phyloP scores from a whole-genome alignment of 306 rosid genomes.

The Inga leiocalycina region DNA sequence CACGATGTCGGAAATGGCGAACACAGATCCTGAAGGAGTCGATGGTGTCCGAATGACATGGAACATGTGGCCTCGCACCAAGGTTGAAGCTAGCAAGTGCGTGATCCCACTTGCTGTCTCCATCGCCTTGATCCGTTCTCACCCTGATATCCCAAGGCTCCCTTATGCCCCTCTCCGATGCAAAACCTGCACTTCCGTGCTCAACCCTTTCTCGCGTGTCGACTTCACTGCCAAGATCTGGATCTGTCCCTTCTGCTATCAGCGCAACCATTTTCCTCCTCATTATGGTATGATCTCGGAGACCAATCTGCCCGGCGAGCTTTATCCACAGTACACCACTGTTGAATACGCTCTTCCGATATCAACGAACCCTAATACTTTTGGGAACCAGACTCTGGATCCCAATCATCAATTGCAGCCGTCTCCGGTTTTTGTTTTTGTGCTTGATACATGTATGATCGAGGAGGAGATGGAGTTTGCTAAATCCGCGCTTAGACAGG shows the following conservation, averaged over 20 bases:
- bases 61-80: conserved; percentile 91
- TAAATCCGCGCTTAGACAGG: conserved; percentile 63
- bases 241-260: conserved; percentile 93
- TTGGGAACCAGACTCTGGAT: conserved; percentile 31
- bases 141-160: conserved; percentile 73
- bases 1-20: conserved; percentile 78
- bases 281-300: conserved; percentile 78
- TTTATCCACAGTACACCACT: conserved; percentile 83
- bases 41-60: conserved; percentile 94
- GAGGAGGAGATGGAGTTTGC: conserved; percentile 71
- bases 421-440: conserved; percentile 69
- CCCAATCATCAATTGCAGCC: conserved; percentile 35
- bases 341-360: conserved; percentile 59
- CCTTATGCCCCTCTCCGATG: conserved; percentile 87
- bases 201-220: conserved; percentile 75
- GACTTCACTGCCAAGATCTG: conserved; percentile 89
- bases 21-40: conserved; percentile 77
- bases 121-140: conserved; percentile 70
- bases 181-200: conserved; percentile 72
- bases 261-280: conserved; percentile 81
- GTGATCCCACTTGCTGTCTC: conserved; percentile 86
- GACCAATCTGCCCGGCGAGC: conserved; percentile 85
- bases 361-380: conserved; percentile 33
- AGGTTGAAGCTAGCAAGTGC: conserved; percentile 88
- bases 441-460: conserved; percentile 81